Evolutionary conservation across 2,329 filamentous ascomycete species (phyloP).

Genomic region (Xylariales sp.): DNA sequence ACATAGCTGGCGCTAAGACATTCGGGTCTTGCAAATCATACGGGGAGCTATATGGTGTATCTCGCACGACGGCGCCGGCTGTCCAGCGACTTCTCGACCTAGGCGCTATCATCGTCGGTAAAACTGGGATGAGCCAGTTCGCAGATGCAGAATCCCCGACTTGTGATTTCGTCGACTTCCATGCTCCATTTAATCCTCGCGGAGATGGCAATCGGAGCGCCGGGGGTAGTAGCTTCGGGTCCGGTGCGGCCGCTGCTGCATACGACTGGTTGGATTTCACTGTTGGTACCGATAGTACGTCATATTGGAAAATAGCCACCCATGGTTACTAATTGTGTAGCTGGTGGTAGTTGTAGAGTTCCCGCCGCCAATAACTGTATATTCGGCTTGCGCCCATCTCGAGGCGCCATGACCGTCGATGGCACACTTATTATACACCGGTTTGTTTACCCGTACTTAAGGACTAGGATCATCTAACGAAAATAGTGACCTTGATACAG

Average conservation of each 20-base stretch:
- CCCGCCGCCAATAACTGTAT: background rate
- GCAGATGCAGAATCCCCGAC: conserved; percentile 59
- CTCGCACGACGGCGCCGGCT: conserved; percentile 60
- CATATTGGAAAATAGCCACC: background rate
- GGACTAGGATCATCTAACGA: background rate
- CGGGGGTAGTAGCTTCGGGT: background rate
- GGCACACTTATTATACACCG: conserved; percentile 2
- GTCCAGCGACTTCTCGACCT: conserved; percentile 51
- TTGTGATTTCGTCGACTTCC: conserved; percentile 59
- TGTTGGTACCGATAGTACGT: background rate
- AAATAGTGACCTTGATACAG: background rate
- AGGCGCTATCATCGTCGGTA: conserved; percentile 66
- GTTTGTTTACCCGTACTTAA: background rate
- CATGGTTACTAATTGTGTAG: background rate
- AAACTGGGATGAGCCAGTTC: conserved; percentile 61
- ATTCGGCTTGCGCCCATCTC: conserved; percentile 1
- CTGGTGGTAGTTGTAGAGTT: background rate
- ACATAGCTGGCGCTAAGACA: conserved; percentile 66
- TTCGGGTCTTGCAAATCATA: conserved; percentile 68
- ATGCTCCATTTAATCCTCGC: conserved; percentile 55
- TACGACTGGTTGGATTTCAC: conserved; percentile 20
- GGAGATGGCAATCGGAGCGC: conserved; percentile 18
- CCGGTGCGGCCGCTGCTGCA: background rate
- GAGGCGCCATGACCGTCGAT: background rate
- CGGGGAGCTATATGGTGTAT: conserved; percentile 64